Evolutionary conservation across 1,284 basidiomycete genomes (phyloP).

Genomic region (Papiliotrema terrestris): DNA sequence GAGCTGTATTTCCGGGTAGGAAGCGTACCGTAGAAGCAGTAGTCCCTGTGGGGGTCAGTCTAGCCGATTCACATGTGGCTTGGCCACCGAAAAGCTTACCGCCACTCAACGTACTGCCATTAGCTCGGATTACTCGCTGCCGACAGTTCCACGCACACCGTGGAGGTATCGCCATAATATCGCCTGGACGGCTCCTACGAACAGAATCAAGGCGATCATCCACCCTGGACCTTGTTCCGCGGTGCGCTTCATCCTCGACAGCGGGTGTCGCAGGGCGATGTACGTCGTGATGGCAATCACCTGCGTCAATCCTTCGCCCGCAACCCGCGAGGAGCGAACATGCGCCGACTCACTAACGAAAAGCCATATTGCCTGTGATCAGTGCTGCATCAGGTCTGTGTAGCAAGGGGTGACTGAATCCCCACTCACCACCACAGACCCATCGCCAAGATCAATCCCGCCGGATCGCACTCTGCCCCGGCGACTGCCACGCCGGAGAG

Average conservation of each 20-base stretch:
- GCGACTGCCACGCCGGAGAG: constrained; percentile 2
- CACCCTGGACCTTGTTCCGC: constrained; percentile 4
- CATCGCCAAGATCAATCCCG: constrained; percentile 11
- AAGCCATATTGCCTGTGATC: constrained; percentile 20
- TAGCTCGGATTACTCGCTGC: neutral
- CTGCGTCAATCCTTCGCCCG: no score
- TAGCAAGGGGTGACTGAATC: neutral
- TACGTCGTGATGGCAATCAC: constrained; percentile 19
- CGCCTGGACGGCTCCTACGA: constrained; percentile 10
- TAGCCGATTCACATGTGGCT: no score
- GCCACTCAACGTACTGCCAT: neutral
- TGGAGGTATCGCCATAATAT: constrained; percentile 9
- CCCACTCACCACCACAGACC: constrained; percentile 18
- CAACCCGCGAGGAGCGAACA: neutral
- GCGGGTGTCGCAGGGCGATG: constrained; percentile 17
- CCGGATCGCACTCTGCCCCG: constrained; percentile 8
- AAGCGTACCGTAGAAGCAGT: constrained; percentile 15
- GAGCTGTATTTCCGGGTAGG: no score
- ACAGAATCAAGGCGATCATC: constrained; percentile 6
- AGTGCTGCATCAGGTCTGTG: neutral
- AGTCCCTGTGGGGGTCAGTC: neutral
- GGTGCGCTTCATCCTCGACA: constrained; percentile 6
- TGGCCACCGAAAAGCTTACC: no score
- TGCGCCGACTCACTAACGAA: constrained; percentile 7
- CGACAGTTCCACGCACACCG: constrained; percentile 3